These are phyloP conservation scores for Leishmania mexicana DNA, from an alignment of 208 protist genomes.

Conservation along the genomic window DNA sequence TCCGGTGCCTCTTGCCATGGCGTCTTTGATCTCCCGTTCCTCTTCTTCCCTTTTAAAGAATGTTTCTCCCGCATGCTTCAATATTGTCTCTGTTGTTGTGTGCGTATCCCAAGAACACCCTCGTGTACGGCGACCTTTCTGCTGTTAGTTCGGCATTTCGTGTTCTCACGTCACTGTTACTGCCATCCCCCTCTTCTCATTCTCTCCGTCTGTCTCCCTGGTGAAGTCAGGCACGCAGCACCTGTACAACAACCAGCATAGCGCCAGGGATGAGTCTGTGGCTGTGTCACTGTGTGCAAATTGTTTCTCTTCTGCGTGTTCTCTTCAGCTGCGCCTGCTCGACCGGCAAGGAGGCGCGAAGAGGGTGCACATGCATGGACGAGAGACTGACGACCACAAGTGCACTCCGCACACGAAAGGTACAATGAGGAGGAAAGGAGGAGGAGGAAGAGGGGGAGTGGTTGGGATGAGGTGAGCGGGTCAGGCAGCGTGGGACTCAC, in stretches of 20 bases:
- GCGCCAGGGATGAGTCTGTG: background rate
- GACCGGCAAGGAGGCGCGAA: background rate
- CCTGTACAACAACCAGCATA: background rate
- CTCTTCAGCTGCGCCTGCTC: background rate
- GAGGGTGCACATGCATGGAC: background rate
- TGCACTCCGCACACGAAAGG: background rate
- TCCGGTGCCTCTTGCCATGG: background rate
- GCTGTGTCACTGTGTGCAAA: background rate
- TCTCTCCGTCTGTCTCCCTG: background rate
- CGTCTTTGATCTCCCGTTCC: background rate
- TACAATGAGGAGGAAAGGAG: background rate
- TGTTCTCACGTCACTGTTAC: background rate
- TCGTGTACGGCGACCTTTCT: background rate
- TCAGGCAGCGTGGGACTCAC: background rate
- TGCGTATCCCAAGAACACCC: background rate
- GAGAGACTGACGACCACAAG: background rate
- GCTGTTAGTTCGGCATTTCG: background rate
- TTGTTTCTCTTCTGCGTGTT: background rate
- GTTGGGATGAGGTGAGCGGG: background rate
- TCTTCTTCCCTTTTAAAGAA: background rate
- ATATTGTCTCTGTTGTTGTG: background rate
- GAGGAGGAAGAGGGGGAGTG: background rate
- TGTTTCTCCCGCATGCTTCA: background rate
- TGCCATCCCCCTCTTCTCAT: background rate
- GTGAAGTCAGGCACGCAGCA: background rate